Evolutionary conservation across 495 filamentous ascomycete genomes (phyloP).

Genomic region (Rusavskia elegans): DNA sequence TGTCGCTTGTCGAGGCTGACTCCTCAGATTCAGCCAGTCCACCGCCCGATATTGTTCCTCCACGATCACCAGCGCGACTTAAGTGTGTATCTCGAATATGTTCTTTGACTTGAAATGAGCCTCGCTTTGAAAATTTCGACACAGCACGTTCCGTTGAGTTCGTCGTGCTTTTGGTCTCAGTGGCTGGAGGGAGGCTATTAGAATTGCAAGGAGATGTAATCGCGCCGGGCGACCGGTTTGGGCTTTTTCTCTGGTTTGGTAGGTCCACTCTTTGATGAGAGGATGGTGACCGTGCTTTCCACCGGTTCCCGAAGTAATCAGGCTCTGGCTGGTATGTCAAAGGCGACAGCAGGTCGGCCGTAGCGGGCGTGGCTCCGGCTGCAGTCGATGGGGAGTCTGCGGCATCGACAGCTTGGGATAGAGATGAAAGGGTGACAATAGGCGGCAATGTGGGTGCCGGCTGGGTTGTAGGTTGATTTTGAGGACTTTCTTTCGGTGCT

Average conservation of each 20-base stretch:
- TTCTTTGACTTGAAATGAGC: conserved; percentile 12
- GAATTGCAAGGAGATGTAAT: conserved; percentile 1
- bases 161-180: conserved; percentile 4
- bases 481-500: neutral
- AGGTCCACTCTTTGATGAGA: neutral
- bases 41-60: conserved; percentile 7
- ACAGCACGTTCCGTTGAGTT: conserved; percentile 3
- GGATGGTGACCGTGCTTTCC: conserved; percentile 13
- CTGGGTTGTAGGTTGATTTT: neutral
- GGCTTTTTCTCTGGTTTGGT: neutral
- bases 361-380: conserved; percentile 18
- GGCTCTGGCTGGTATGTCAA: conserved; percentile 8
- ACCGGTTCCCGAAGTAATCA: conserved; percentile 21
- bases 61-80: conserved; percentile 6
- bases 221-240: conserved; percentile 1
- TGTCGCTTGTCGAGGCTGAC: conserved; percentile 14
- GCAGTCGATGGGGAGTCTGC: conserved; percentile 23
- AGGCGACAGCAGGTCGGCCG: conserved; percentile 11
- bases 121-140: conserved; percentile 10
- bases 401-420: conserved; percentile 20
- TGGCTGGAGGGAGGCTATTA: conserved; percentile 6
- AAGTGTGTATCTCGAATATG: conserved; percentile 8
- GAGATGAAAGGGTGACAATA: conserved; percentile 23
- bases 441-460: conserved; percentile 18
- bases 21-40: conserved; percentile 17